These are phyloP conservation scores for Leucosporidium yakuticum DNA, from an alignment of 768 basidiomycete genomes.

Conservation along the genomic window DNA sequence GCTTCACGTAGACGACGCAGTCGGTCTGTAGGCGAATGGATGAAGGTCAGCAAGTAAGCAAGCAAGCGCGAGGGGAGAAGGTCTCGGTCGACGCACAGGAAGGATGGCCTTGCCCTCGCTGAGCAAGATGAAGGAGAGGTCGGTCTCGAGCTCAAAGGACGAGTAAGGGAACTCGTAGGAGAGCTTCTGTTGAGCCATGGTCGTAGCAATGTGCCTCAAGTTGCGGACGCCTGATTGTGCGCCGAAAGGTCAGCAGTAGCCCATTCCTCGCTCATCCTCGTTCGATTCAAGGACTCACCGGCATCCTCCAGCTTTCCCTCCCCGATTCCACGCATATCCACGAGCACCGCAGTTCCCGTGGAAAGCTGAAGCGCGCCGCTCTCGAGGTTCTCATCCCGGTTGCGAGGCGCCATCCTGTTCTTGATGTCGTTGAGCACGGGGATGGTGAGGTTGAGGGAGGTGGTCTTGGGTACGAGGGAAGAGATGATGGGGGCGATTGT, in stretches of 20 bases:
- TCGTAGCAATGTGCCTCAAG: constrained; percentile 34
- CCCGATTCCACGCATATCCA: constrained; percentile 35
- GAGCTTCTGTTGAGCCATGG: constrained; percentile 38
- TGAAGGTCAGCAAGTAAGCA: background rate
- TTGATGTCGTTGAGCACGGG: constrained; percentile 32
- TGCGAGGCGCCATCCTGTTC: constrained; percentile 24
- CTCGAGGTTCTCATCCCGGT: constrained; percentile 37
- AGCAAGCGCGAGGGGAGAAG: too few species aligned
- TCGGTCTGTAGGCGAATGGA: constrained; percentile 17
- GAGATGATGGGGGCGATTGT: constrained; percentile 4
- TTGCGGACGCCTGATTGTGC: constrained; percentile 36
- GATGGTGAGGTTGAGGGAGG: constrained; percentile 35
- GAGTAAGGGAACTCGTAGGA: constrained; percentile 41
- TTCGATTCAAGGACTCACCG: constrained; percentile 19
- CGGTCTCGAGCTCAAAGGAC: constrained; percentile 38
- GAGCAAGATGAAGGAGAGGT: constrained; percentile 36
- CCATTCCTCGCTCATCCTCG: background rate
- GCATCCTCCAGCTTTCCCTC: constrained; percentile 40
- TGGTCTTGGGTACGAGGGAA: constrained; percentile 28
- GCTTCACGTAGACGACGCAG: constrained; percentile 37
- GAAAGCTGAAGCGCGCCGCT: constrained; percentile 38
- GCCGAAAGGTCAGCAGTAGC: too few species aligned
- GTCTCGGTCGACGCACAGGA: constrained; percentile 26
- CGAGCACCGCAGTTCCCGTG: constrained; percentile 30
- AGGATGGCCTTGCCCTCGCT: constrained; percentile 39